Conservation (phyloP, 768 basidiomycete species). For the Lactarius trivialis region DNA sequence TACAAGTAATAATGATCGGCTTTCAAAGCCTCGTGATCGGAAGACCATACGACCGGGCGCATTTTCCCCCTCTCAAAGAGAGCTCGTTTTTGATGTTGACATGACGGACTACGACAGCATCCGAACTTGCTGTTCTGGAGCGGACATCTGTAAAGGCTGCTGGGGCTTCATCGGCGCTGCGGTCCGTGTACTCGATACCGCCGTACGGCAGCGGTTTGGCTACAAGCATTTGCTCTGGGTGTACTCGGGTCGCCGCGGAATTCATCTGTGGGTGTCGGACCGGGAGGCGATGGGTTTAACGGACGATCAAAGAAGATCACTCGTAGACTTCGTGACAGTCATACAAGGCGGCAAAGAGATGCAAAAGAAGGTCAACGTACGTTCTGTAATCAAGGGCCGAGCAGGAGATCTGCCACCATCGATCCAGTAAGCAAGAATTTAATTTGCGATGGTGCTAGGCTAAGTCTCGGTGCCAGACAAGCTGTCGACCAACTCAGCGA, state of each 20-base stretch:
- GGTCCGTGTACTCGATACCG: constrained; percentile 75
- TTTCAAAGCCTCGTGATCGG: constrained; percentile 73
- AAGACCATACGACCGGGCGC: constrained; percentile 67
- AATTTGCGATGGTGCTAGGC: not conserved
- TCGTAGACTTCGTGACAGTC: constrained; percentile 85
- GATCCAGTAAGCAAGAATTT: constrained; percentile 42
- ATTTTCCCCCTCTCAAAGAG: constrained; percentile 72
- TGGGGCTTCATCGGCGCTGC: constrained; percentile 95
- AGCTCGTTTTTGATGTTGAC: constrained; percentile 99
- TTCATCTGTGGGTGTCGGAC: constrained; percentile 97
- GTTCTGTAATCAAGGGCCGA: constrained; percentile 30
- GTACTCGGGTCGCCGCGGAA: constrained; percentile 96
- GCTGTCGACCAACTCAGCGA: constrained; percentile 43
- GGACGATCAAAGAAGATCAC: constrained; percentile 81
- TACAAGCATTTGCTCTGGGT: constrained; percentile 92
- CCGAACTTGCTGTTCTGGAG: constrained; percentile 89
- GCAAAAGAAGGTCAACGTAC: constrained; percentile 75
- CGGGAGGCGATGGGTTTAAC: constrained; percentile 79
- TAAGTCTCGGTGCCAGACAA: constrained; percentile 16
- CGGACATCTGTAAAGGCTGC: constrained; percentile 85
- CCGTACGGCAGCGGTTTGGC: constrained; percentile 84
- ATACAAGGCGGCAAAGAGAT: constrained; percentile 76
- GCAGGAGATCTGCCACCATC: constrained; percentile 59
- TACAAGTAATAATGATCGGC: not conserved
- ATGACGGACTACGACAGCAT: constrained; percentile 99